These are phyloP conservation scores for Breviolum minutum DNA, from an alignment of 73 alveolate species.

Conservation along the genomic window DNA sequence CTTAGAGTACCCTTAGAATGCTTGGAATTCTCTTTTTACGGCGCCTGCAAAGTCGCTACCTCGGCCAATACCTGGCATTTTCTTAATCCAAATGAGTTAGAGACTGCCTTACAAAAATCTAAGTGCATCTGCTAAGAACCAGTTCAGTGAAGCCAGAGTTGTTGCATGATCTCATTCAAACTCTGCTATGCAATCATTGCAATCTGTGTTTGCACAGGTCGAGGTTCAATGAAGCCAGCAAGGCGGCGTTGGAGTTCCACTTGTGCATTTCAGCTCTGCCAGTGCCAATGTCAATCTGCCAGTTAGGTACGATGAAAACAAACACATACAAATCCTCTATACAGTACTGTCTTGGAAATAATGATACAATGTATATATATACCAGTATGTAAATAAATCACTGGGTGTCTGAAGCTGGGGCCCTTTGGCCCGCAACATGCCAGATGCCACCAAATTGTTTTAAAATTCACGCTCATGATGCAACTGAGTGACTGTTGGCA, in stretches of 20 bases:
- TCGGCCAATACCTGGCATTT: conserved; percentile 61
- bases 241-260: conserved; percentile 72
- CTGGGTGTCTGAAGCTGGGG: too few relatives aligned
- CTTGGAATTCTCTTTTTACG: neutral
- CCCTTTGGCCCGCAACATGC: neutral
- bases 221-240: neutral
- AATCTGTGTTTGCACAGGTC: too few relatives aligned
- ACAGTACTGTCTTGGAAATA: too few relatives aligned
- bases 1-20: too few relatives aligned
- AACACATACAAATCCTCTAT: neutral
- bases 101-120: neutral
- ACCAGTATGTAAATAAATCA: too few relatives aligned
- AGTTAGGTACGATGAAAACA: neutral
- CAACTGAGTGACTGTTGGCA: conserved; percentile 34
- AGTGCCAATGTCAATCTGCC: conserved; percentile 81
- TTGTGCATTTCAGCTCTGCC: conserved; percentile 52
- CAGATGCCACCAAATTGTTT: neutral
- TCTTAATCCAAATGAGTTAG: neutral
- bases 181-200: too few relatives aligned
- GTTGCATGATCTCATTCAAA: neutral
- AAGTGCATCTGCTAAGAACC: too few relatives aligned
- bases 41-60: conserved; percentile 74
- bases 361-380: too few relatives aligned
- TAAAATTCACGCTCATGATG: neutral
- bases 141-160: too few relatives aligned